Evolutionary conservation across 768 basidiomycete species (phyloP), one percentile per base, ranked within the genome.

Genomic region (Podaxis pistillaris): DNA sequence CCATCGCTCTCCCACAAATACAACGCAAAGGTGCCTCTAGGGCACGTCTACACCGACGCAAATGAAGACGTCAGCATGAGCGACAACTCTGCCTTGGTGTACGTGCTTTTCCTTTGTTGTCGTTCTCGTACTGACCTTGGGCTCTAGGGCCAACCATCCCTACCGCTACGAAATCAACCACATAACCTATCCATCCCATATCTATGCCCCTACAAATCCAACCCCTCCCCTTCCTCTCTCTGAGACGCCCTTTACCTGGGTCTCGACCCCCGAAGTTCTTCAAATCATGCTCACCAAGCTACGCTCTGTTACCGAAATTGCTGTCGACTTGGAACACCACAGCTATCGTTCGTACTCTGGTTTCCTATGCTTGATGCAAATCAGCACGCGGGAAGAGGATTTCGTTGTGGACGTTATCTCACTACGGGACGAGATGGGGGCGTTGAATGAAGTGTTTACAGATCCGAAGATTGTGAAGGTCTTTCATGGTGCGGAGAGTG

Each of bases 291-390:
- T 96, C 3, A 81, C 80, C 12, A 81, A 83, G 61, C 81, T 98
- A n/a, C 82, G 83, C 28, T 70, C 72, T 4, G 82, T 80, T n/a
- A 75, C 75, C 26, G 95, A 96, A 73, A 86, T 98, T 58, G 96
- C 97, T 0, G 82, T 99, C 26, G 97, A 99, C 75, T 78, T 99
- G 30, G 96, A 99, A 75, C 91, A 98, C 71, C 95, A 98, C 79
- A 89, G 85, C 64, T 92, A 90, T 68, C 83, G 95, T 40, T 87
- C 89, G 3, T 98, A 90, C 71, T 73, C 75, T 11, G 96, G 97
- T 1, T 94, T 98, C 68, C 81, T 97, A 26, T 97, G 95, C 70
- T 77, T 99, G 60, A 96, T 98, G 87, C 94, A 96, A 72, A 83
- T 96, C 63, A 91, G 91, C 67, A 94, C 91, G 8, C 77, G 94